A percentile compares a stretch with the other conserved stretches of the same genome.
Evolutionary conservation across 1,139 yeast genomes (phyloP).

Genomic region (Scheffersomyces segobiensis): DNA sequence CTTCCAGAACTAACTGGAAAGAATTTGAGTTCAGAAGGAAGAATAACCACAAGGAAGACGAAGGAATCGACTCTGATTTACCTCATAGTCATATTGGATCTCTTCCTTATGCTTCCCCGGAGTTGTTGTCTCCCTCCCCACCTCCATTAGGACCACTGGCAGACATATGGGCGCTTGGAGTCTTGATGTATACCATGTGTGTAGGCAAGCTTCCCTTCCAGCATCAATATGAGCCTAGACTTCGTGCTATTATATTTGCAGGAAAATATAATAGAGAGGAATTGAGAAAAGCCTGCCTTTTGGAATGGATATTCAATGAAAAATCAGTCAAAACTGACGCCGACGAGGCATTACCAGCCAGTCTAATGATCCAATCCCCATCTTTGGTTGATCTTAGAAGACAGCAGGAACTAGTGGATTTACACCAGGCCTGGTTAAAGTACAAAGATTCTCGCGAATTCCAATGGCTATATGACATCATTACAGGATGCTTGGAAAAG

Average conservation of each 20-base stretch:
- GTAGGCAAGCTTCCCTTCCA: slow-evolving; percentile 79
- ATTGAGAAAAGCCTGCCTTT: slow-evolving; percentile 35
- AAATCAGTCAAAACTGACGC: slow-evolving; percentile 4
- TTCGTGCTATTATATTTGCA: slow-evolving; percentile 69
- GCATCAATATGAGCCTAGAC: slow-evolving; percentile 77
- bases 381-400: slow-evolving; percentile 26
- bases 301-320: slow-evolving; percentile 27
- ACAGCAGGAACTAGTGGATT: slow-evolving; percentile 15
- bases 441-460: slow-evolving; percentile 20
- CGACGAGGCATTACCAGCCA: slow-evolving; percentile 3
- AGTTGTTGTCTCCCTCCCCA: slow-evolving; percentile 64
- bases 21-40: slow-evolving; percentile 14
- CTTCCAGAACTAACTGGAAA: slow-evolving; percentile 1
- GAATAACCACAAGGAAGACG: slow-evolving; percentile 1
- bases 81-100: slow-evolving; percentile 82
- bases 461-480: slow-evolving; percentile 40
- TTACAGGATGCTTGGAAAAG: slow-evolving; percentile 55
- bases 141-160: slow-evolving; percentile 72
- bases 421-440: slow-evolving; percentile 24
- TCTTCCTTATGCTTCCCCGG: slow-evolving; percentile 91
- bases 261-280: slow-evolving; percentile 58
- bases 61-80: slow-evolving; percentile 37
- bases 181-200: slow-evolving; percentile 69
- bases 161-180: slow-evolving; percentile 92
- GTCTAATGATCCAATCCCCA: slow-evolving; percentile 11